Conservation (phyloP, 352 stramenopile species). For the Phytophthora meadii region DNA sequence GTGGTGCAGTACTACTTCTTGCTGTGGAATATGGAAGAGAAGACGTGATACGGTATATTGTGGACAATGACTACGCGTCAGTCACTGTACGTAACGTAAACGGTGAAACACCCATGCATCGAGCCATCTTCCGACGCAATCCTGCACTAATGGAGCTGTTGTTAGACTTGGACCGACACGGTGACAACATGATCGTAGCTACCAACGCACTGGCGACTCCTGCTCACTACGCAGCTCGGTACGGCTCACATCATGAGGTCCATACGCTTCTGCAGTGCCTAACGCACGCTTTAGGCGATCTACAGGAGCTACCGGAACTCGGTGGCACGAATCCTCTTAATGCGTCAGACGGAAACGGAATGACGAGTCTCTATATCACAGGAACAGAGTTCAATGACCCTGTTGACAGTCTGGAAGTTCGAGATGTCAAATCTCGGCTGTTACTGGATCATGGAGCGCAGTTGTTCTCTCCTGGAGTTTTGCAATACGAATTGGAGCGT, state of each 20-base stretch:
- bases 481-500: neutral
- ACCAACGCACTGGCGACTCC: slow-evolving; percentile 1
- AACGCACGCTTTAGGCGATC: slow-evolving; percentile 1
- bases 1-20: slow-evolving; percentile 21
- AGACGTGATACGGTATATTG: slow-evolving; percentile 15
- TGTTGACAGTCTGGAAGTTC: neutral
- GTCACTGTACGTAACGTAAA: slow-evolving; percentile 5
- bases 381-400: neutral
- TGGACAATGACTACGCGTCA: slow-evolving; percentile 24
- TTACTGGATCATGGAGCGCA: slow-evolving; percentile 12
- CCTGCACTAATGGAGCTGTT: slow-evolving; percentile 16
- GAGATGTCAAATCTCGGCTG: slow-evolving; percentile 10
- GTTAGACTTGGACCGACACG: slow-evolving; percentile 7
- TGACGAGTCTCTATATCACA: slow-evolving; percentile 13
- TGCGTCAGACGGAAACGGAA: neutral
- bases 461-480: slow-evolving; percentile 7
- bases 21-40: slow-evolving; percentile 15
- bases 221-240: slow-evolving; percentile 21
- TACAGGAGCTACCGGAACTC: neutral
- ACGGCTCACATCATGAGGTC: slow-evolving; percentile 9
- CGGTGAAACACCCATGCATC: slow-evolving; percentile 24
- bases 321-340: slow-evolving; percentile 14
- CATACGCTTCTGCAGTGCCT: slow-evolving; percentile 10
- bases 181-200: neutral
- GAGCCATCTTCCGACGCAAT: slow-evolving; percentile 14